Base-by-base conservation (phyloP, 2,329 filamentous ascomycete genomes). In the Fusarium sp. region DNA sequence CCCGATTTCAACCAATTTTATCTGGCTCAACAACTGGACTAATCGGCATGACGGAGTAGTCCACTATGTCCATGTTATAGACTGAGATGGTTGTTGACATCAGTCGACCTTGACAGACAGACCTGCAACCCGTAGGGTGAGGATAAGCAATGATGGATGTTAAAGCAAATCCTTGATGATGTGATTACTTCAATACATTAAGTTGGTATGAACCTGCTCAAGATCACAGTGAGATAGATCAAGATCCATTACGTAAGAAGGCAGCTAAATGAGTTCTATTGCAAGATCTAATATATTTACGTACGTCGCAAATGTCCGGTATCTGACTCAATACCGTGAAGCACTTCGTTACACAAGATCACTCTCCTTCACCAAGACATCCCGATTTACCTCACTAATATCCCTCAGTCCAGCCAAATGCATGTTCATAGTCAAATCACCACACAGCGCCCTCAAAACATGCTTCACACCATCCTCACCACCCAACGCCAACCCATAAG, bases 351-450 rank as follows among this genome's bases (percentile, higher is more conserved):
- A 57, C 14, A 8, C 33, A 15, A 65, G 41, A 12, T 67, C 62
- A 11, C 46, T 67, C 11, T 67, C 64, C 14, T 44, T 67, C 1
- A 67, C 36, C 25, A 67, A 1, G 0, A 71, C 61, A 36, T 71
- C 68, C 25, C 49, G 44, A 0, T 70, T 69, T 1, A 71, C 54
- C 35, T 72, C 68, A 12, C 31, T 8, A 0, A 71, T 35, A 27
- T 72, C 54, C 12, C 68, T 62, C 15, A 72, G 18, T 2, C 69
- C 69, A 12, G 68, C 58, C 29, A 71, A n/a, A 5, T 71, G 69
- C 68, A 72, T 71, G 0, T 71, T 71, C 68, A 71, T 72, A 3
- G 68, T 72, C 22, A 65, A 22, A 41, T 71, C 68, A n/a, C 64
- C 69, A 41, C 69, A 72, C 4, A 71, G 0, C 0, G 68, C 64